Evolutionary conservation across 192 early-diverging fungal genomes (phyloP).

Genomic region (Backusella parvicylindrica): DNA sequence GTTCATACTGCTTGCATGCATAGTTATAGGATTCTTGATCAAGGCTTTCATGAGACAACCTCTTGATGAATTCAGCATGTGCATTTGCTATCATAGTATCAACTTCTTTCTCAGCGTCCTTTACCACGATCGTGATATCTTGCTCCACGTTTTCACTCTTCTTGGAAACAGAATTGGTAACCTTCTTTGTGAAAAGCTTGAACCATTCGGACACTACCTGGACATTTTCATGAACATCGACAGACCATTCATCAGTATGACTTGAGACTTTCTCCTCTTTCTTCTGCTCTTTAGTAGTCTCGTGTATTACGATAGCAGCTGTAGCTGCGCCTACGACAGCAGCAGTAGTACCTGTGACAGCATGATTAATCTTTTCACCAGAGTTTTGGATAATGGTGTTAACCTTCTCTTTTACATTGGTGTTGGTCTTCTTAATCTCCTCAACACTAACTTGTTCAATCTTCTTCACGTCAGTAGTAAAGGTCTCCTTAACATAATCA

Average conservation of each 20-base stretch:
- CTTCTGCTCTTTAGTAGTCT: not conserved
- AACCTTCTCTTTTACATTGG: not conserved
- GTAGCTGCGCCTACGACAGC: constrained; percentile 5
- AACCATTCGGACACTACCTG: constrained; percentile 8
- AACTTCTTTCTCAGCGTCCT: constrained; percentile 12
- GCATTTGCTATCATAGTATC: not conserved
- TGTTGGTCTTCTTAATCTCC: not conserved
- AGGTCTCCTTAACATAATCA: not conserved
- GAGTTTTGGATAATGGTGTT: not conserved
- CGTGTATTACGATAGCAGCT: not conserved
- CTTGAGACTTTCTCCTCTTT: not conserved
- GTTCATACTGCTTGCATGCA: constrained; percentile 16
- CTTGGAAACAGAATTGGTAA: not conserved
- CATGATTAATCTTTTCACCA: constrained; percentile 8
- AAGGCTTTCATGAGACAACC: constrained; percentile 3
- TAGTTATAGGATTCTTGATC: constrained; percentile 4
- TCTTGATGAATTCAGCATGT: constrained; percentile 6
- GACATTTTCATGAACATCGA: constrained; percentile 17
- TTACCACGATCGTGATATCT: not conserved
- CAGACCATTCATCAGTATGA: not conserved
- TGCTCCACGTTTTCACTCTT: not conserved
- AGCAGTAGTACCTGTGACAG: not conserved
- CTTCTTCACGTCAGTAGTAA: constrained; percentile 4
- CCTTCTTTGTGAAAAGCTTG: not conserved
- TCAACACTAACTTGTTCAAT: constrained; percentile 11